Evolutionary conservation across 192 early-diverging fungal genomes (phyloP), one percentile per base, ranked within the genome.

Genomic region (Allomyces arbusculus): DNA sequence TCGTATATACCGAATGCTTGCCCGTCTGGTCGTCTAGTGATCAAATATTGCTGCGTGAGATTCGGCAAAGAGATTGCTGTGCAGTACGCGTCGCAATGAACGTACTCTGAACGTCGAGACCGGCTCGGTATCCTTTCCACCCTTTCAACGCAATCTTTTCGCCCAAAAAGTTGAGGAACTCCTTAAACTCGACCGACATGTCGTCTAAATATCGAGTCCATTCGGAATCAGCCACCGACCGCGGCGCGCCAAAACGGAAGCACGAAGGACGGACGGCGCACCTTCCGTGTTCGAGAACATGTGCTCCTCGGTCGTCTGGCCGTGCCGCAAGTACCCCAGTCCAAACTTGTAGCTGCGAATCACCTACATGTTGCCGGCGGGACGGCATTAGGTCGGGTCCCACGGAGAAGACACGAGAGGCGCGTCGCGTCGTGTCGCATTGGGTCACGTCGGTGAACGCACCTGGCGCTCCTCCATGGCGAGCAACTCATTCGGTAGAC

Each of bases 331-430:
- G 63, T 84, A 84, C 24, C 70, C 76, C 3, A 87, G 79, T 10
- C 85, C 86, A 79, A 87, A 85, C 67, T 87, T 87, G 72, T 87
- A 87, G 61, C 76, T 74, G 23, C 82, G 70, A 50, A 87, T 87
- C 33, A 87, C 76, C 33, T 40, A 40, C 33, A 40, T 0, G 33
- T 23, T 67, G 23, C 20, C 58, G 20, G 26, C 26, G 2, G 2
- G 4, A 28, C 26, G 26, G 40, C 9, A 10, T 25, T 20, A 24
- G 33, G 11, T 65, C 12, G 24, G 22, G 22, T 20, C 58, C 25
- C 24, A 24, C 26, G 58, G 23, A 64, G 14, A 10, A 62, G 26
- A 23, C 33, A 14, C 12, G 23, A 10, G 28, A 14, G 58, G 16
- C 11, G 23, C 24, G 25, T 1, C 26, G 26, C 11, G 22, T 24